A percentile compares a stretch with the other conserved stretches of the same genome.
Evolutionary conservation across 306 rosid species (phyloP).

Genomic region (Datisca glomerata): DNA sequence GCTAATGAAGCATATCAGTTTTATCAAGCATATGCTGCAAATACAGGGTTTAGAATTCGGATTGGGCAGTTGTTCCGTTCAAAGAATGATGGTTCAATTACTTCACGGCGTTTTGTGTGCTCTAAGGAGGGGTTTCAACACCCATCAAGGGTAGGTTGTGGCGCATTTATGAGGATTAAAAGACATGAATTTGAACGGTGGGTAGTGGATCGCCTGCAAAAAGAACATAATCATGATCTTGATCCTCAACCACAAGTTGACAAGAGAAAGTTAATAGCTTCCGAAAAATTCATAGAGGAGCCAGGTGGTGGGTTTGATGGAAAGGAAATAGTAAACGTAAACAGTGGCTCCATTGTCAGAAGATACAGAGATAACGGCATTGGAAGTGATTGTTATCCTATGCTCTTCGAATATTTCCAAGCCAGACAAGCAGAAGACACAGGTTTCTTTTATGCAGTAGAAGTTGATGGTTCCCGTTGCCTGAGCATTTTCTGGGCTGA

Average conservation of each 20-base stretch:
- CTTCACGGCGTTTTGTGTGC: slow-evolving; percentile 91
- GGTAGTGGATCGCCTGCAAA: slow-evolving; percentile 76
- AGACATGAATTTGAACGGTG: slow-evolving; percentile 74
- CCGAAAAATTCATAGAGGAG: slow-evolving; percentile 52
- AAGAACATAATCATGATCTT: slow-evolving; percentile 78
- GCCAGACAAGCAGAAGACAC: slow-evolving; percentile 81
- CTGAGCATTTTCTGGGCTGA: slow-evolving; percentile 98
- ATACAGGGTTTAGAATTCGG: slow-evolving; percentile 64
- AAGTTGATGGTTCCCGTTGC: slow-evolving; percentile 64
- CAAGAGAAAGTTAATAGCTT: slow-evolving; percentile 30
- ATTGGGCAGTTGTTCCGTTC: slow-evolving; percentile 93
- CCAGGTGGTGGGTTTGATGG: slow-evolving; percentile 42
- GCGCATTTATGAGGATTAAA: slow-evolving; percentile 84
- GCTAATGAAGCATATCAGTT: slow-evolving; percentile 82
- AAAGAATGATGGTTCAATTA: slow-evolving; percentile 63
- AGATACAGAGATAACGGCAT: slow-evolving; percentile 69
- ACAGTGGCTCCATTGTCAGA: slow-evolving; percentile 32
- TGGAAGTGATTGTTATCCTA: slow-evolving; percentile 63
- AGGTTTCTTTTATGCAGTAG: slow-evolving; percentile 82
- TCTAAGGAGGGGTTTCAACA: slow-evolving; percentile 94
- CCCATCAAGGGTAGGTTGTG: slow-evolving; percentile 94
- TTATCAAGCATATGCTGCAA: slow-evolving; percentile 66
- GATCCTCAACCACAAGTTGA: slow-evolving; percentile 31
- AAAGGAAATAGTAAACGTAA: slow-evolving; percentile 46
- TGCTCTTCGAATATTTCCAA: slow-evolving; percentile 80